phyloP scores from a whole-genome alignment of 208 protist species.

The Spongospora subterranea region DNA sequence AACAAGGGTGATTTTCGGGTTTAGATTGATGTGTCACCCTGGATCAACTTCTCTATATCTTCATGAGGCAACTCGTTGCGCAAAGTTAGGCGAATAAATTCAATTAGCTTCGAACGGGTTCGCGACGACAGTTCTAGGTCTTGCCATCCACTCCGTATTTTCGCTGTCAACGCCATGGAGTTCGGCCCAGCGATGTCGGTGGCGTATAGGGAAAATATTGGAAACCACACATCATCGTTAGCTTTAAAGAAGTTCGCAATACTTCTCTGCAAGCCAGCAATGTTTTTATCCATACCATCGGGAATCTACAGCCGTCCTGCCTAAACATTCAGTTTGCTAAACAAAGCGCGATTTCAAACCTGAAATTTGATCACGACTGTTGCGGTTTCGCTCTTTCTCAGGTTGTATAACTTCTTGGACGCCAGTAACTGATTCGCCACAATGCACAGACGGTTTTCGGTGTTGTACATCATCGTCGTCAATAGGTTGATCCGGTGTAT shows the following conservation, averaged over 20 bases:
- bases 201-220: neutral
- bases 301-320: too few relatives aligned
- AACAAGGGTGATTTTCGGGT: too few relatives aligned
- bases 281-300: too few relatives aligned
- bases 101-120: neutral
- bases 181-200: neutral
- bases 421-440: neutral
- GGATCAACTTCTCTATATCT: too few relatives aligned
- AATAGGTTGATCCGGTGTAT: conserved; percentile 21
- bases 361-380: conserved; percentile 16
- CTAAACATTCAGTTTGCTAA: too few relatives aligned
- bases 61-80: too few relatives aligned
- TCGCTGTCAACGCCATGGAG: neutral
- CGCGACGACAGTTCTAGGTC: neutral
- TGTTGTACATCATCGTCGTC: neutral
- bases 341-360: too few relatives aligned
- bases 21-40: too few relatives aligned
- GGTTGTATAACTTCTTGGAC: neutral
- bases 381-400: neutral
- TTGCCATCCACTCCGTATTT: neutral
- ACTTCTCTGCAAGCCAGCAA: neutral
- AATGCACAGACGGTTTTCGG: neutral
- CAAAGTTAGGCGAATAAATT: neutral
- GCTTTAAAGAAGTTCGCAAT: neutral
- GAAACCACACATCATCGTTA: neutral